Base-by-base conservation (phyloP, 176 grass and related monocot species). In the Puccinellia tenuiflora region DNA sequence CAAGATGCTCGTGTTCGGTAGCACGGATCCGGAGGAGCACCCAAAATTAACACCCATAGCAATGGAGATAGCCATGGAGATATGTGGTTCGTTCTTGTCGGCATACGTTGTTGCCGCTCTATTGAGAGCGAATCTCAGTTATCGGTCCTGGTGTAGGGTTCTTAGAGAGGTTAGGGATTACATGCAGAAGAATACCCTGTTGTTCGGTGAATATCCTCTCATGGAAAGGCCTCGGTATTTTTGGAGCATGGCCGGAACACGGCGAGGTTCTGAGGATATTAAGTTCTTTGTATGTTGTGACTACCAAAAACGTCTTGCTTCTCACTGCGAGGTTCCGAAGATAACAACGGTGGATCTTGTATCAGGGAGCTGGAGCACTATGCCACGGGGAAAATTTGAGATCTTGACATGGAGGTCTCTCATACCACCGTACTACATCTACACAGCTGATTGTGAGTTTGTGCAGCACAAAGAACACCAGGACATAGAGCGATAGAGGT, bases 41-140 rank as follows among this genome's bases (percentile, higher is more conserved):
- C 33, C 63, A 1, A 56, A 65, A 71, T 3, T 87, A 20, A 67
- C 15, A 38, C 62, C 78, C 18, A n/a, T 90, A 4, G 78, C 78
- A 13, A n/a, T 42, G 22, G 48, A 82, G 83, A 1, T 90, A 9
- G 78, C 84, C 3, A 8, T 15, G 1, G 1, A 11, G 78, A 30
- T 83, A 29, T 2, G 30, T 2, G 84, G 88, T 14, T 73, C 59
- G n/a, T 42, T 68, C 20, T 5, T 68, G 11, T 22, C 0, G 5
- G 20, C 64, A 13, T n/a, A 39, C 39, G 1, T n/a, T 39, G 0
- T 39, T 39, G 34, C 64, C 9, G 0, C 20, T 0, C 12, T 68
- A 68, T 34, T 68, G 3, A 68, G 64, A 2, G 64, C 0, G 13
- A 68, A 68, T 39, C 18, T 6, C 1, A 22, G 20, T 68, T 33